Percentiles rank a stretch among this genome's conserved stretches.
Conservation (phyloP, 75 land plant genomes). For the Cryptomeria japonica region DNA sequence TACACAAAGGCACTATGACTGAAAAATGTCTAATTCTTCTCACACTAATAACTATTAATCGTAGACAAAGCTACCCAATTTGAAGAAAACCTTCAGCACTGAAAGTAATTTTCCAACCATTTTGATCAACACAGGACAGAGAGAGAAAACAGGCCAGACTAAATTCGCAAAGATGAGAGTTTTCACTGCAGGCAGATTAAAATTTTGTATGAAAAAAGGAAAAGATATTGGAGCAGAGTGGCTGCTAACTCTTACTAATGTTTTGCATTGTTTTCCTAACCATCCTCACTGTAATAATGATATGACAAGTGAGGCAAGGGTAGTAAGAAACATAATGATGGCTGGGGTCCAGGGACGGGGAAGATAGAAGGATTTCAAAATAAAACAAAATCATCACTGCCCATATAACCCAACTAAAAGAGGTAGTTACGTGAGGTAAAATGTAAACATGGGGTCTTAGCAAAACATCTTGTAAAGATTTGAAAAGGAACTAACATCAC, state of each 20-base stretch:
- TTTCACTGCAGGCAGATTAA: background rate
- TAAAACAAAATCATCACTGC: background rate
- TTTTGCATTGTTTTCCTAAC: background rate
- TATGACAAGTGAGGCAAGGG: background rate
- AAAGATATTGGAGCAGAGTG: background rate
- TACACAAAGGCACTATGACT: too few species aligned
- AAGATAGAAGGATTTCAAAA: background rate
- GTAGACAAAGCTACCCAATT: too few species aligned
- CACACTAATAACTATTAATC: too few species aligned
- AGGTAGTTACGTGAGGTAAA: background rate
- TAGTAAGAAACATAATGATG: background rate
- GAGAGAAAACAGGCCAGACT: background rate
- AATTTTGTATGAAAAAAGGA: background rate
- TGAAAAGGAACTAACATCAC: background rate
- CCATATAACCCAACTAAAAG: background rate
- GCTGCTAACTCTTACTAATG: background rate
- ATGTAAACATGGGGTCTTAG: background rate
- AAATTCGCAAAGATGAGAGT: background rate
- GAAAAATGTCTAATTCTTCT: too few species aligned
- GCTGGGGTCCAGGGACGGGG: background rate
- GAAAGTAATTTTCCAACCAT: too few species aligned
- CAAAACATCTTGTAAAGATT: background rate
- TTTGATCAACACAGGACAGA: background rate
- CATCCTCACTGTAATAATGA: background rate
- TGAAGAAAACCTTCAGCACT: too few species aligned